Conservation (phyloP, 2,329 filamentous ascomycete genomes). For the Karstenula rhodostoma region DNA sequence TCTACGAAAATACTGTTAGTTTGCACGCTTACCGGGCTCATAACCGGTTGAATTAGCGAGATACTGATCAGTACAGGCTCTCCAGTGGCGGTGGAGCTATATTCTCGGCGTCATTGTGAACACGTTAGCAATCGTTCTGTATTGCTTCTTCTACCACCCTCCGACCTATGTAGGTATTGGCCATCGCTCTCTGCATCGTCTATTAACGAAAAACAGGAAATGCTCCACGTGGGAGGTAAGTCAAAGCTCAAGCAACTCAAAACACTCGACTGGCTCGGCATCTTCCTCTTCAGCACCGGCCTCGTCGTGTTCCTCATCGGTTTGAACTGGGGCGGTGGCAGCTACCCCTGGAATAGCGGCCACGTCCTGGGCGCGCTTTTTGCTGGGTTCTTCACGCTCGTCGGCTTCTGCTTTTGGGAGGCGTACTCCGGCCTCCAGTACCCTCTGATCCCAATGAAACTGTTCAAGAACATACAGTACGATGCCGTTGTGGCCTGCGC, state of each 20-base stretch:
- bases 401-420: slow-evolving; percentile 44
- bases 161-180: slow-evolving; percentile 38
- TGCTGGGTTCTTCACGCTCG: slow-evolving; percentile 41
- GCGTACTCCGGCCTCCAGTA: slow-evolving; percentile 40
- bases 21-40: no score
- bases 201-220: slow-evolving; percentile 32
- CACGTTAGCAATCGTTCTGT: slow-evolving; percentile 32
- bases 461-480: slow-evolving; percentile 16
- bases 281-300: slow-evolving; percentile 57
- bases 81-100: slow-evolving; percentile 46
- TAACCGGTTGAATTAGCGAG: no score
- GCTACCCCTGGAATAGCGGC: slow-evolving; percentile 46
- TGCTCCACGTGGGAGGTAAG: slow-evolving; percentile 44
- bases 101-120: slow-evolving; percentile 43
- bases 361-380: slow-evolving; percentile 48
- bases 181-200: background rate
- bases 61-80: no score
- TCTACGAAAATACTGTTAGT: slow-evolving; percentile 43
- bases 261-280: slow-evolving; percentile 57
- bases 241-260: slow-evolving; percentile 46
- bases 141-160: slow-evolving; percentile 50
- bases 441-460: slow-evolving; percentile 37
- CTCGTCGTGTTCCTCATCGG: slow-evolving; percentile 58
- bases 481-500: slow-evolving; percentile 6
- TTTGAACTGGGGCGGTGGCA: slow-evolving; percentile 53